Conservation (phyloP, 2,329 filamentous ascomycete genomes). For the Fusarium protoensiforme region DNA sequence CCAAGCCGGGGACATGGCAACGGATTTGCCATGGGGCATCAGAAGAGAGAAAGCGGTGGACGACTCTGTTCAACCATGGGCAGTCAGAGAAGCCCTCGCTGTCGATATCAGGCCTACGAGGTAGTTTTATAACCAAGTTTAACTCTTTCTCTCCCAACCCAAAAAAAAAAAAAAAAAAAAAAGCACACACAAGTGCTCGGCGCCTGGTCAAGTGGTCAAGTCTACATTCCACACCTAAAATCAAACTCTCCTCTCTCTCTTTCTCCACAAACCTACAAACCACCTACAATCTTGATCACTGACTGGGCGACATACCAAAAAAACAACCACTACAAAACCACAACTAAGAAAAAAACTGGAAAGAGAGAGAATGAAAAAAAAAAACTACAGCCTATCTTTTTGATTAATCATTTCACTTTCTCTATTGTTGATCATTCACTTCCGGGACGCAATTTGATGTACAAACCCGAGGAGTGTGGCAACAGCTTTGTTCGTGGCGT, state of each 20-base stretch:
- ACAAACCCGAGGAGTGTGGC: background rate
- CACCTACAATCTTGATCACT: background rate
- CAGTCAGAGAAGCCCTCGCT: background rate
- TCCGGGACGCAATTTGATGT: background rate
- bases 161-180: too few species aligned
- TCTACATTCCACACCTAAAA: background rate
- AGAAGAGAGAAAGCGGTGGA: slow-evolving; percentile 12
- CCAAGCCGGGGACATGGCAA: slow-evolving; percentile 40
- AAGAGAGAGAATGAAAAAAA: background rate
- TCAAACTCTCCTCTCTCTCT: background rate
- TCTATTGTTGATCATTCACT: background rate
- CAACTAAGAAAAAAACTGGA: background rate
- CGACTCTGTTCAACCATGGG: background rate
- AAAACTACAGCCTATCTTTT: background rate
- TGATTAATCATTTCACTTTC: background rate
- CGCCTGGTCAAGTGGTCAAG: background rate
- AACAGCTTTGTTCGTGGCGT: background rate
- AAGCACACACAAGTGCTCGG: background rate
- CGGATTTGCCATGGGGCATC: slow-evolving; percentile 11
- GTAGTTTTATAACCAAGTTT: background rate
- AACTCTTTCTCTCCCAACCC: background rate
- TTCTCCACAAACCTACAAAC: background rate
- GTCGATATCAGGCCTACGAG: background rate
- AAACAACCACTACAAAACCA: background rate
- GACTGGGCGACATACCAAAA: background rate